Base-by-base conservation (phyloP, 331 rosid genomes). In the Quercus tomentella region DNA sequence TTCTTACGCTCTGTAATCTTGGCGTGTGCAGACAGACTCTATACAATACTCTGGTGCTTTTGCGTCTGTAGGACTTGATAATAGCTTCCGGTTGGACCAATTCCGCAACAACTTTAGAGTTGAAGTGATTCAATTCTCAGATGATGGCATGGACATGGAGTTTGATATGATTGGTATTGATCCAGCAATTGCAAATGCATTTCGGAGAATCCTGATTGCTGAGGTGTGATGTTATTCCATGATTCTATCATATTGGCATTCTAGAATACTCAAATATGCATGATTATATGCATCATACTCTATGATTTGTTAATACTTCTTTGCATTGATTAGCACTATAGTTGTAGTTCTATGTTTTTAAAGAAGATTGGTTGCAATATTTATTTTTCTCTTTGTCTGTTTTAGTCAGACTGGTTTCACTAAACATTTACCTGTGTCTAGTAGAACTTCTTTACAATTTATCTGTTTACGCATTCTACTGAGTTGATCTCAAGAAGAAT, bases 151-250 rank as follows among this genome's bases (percentile, higher is more conserved):
- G 26, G 94, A 87, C 41, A 87, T 93, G 26, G 98, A 93, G 85
- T 96, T 96, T 74, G 99, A 96, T 81, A 90, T 93, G 97, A 90
- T 96, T 74, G 99, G 98, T 18, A 90, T 96, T 76, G 99, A 96
- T 80, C 99, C 97, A 0, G 86, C 99, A 12, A 43, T 96, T 71
- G 99, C 98, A 49, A 96, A 96, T 82, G 96, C 99, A 4, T 96
- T 96, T 87, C 81, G 99, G 79, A 86, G 99, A 77, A 96, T 96
- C 76, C 96, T 96, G 74, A 96, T 96, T 76, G 66, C 99, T 28
- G 98, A 96, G 98, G 99, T 96, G 81, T 41, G 57, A 6, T 76
- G 74, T 10, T 23, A n/a, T 15, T 72, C 17, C 12, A 30, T 4
- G 43, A n/a, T 43, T 67, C 15, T 55, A 21, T 16, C 41, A 4